These are phyloP conservation scores for Pythium chondricola DNA, from an alignment of 352 stramenopile genomes.

Conservation along the genomic window DNA sequence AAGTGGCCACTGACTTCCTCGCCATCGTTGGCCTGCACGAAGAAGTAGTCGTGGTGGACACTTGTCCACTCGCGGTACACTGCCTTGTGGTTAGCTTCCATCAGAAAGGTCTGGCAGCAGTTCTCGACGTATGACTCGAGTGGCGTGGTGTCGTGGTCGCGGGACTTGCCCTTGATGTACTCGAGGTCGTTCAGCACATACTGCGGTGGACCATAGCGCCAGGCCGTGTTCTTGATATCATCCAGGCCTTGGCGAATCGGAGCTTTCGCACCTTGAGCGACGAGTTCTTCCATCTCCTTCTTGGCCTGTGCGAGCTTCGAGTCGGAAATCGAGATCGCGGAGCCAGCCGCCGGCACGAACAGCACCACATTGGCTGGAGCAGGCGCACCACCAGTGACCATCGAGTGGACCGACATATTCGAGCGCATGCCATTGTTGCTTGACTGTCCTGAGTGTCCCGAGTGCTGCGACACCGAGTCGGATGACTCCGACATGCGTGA, in stretches of 20 bases:
- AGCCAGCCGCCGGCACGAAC: conserved; percentile 62
- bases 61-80: conserved; percentile 55
- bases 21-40: conserved; percentile 69
- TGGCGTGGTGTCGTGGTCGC: conserved; percentile 47
- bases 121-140: conserved; percentile 69
- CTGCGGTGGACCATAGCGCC: conserved; percentile 62
- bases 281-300: conserved; percentile 47
- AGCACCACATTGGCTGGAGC: conserved; percentile 54
- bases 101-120: conserved; percentile 71
- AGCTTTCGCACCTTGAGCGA: conserved; percentile 42
- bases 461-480: conserved; percentile 14
- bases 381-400: conserved; percentile 18
- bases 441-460: not conserved
- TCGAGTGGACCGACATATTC: conserved; percentile 22
- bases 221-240: conserved; percentile 24
- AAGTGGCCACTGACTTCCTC: conserved; percentile 26
- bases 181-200: conserved; percentile 74
- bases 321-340: conserved; percentile 58
- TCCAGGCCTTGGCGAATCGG: conserved; percentile 42
- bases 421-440: not conserved
- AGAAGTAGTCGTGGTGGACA: conserved; percentile 51
- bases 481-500: conserved; percentile 13
- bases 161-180: conserved; percentile 53
- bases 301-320: conserved; percentile 50
- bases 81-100: conserved; percentile 72